A percentile compares a stretch with the other conserved stretches of the same genome.
These are phyloP conservation scores for Colletotrichum sp. DNA, from an alignment of 2,329 filamentous ascomycete genomes.

Conservation along the genomic window DNA sequence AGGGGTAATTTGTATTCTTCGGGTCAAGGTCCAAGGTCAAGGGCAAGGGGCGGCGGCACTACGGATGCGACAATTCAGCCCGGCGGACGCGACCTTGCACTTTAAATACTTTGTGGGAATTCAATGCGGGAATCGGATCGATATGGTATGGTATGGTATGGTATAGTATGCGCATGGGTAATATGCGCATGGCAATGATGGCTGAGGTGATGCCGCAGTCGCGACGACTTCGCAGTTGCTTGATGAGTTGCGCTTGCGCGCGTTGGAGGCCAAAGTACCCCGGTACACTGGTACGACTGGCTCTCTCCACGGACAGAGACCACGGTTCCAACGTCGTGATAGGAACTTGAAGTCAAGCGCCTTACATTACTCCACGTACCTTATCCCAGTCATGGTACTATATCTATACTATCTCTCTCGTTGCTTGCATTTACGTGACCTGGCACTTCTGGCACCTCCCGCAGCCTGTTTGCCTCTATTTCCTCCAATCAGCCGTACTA, in stretches of 20 bases:
- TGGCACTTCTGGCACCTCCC: neutral
- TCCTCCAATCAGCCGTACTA: neutral
- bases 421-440: neutral
- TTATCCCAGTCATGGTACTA: neutral
- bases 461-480: neutral
- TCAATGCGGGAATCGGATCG: neutral
- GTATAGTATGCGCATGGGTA: neutral
- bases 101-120: neutral
- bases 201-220: neutral
- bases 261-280: neutral
- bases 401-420: neutral
- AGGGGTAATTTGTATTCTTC: constrained; percentile 11
- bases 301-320: neutral
- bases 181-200: neutral
- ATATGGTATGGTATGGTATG: neutral
- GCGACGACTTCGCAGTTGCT: neutral
- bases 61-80: neutral
- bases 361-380: neutral
- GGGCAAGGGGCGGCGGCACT: neutral
- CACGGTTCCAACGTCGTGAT: neutral
- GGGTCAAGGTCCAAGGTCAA: neutral
- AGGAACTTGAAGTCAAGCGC: neutral
- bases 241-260: neutral
- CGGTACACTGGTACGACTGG: neutral
- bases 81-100: neutral